A percentile compares a stretch with the other conserved stretches of the same genome.
phyloP scores from a whole-genome alignment of 768 basidiomycete genomes.

The Russula vinacea region DNA sequence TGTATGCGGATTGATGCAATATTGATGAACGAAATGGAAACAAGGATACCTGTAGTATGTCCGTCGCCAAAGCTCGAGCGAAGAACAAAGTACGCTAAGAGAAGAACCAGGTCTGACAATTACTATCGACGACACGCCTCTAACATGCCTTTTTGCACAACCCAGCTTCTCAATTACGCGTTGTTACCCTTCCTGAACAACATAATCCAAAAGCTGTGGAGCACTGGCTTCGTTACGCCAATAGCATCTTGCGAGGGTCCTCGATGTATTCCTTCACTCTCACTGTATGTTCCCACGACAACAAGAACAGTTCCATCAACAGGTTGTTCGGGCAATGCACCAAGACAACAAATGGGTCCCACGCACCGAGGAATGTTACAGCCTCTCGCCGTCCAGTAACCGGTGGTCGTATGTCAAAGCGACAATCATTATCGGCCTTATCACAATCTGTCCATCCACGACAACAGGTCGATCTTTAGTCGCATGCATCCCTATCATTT shows the following conservation, averaged over 20 bases:
- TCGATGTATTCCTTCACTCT: conserved; percentile 55
- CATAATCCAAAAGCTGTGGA: background rate
- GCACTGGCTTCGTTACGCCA: conserved; percentile 25
- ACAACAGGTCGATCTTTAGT: conserved; percentile 92
- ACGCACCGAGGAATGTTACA: conserved; percentile 93
- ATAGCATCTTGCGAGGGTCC: conserved; percentile 48
- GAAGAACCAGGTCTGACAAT: conserved; percentile 16
- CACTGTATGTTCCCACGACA: conserved; percentile 36
- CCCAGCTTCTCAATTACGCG: background rate
- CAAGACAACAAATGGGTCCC: conserved; percentile 13
- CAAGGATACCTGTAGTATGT: conserved; percentile 6
- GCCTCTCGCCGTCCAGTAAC: conserved; percentile 91
- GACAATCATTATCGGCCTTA: conserved; percentile 95
- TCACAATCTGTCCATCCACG: conserved; percentile 91
- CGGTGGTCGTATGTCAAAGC: conserved; percentile 95
- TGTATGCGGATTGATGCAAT: background rate
- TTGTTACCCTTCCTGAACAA: conserved; percentile 13
- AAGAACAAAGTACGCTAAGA: conserved; percentile 22
- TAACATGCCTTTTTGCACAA: conserved; percentile 8
- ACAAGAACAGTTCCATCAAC: conserved; percentile 19
- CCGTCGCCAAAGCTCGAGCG: conserved; percentile 2
- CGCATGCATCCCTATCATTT: conserved; percentile 74
- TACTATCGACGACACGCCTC: conserved; percentile 13
- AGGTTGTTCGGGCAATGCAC: background rate
- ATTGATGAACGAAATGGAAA: conserved; percentile 8